These are phyloP conservation scores for Lactifluus subvellereus DNA, from an alignment of 768 basidiomycete genomes.

Conservation along the genomic window DNA sequence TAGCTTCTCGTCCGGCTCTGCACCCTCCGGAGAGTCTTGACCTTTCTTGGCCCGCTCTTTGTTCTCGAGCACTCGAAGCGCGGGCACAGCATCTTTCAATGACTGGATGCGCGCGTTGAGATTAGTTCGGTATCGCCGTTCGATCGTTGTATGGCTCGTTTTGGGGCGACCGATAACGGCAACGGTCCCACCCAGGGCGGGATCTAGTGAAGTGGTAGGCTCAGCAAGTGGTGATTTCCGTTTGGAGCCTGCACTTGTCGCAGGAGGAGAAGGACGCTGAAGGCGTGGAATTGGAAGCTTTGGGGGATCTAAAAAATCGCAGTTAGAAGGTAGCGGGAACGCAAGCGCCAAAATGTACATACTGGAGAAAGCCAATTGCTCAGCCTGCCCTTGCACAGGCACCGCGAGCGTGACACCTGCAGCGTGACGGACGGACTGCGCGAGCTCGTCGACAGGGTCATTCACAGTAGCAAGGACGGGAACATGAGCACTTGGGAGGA, in stretches of 20 bases:
- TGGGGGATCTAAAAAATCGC: conserved; percentile 23
- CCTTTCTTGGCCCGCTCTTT: conserved; percentile 34
- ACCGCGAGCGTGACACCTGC: conserved; percentile 37
- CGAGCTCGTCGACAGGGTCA: conserved; percentile 34
- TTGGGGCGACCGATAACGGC: conserved; percentile 50
- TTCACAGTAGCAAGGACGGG: conserved; percentile 22
- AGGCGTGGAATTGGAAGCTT: conserved; percentile 51
- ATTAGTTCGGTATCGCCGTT: conserved; percentile 83
- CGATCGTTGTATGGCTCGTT: conserved; percentile 86
- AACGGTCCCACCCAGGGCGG: conserved; percentile 20
- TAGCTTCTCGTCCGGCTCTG: background rate
- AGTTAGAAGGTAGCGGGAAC: background rate
- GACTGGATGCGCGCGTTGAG: conserved; percentile 81
- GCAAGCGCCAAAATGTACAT: background rate
- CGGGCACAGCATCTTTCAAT: conserved; percentile 75
- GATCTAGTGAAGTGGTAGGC: conserved; percentile 21
- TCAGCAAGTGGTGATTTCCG: conserved; percentile 23
- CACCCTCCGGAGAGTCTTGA: background rate
- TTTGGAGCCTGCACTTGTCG: conserved; percentile 30
- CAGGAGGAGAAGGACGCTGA: conserved; percentile 38
- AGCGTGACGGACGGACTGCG: conserved; percentile 34
- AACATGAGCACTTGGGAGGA: conserved; percentile 37
- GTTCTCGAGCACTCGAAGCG: conserved; percentile 70
- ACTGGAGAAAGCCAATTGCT: conserved; percentile 29
- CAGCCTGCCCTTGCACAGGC: conserved; percentile 33